phyloP scores from a whole-genome alignment of 345 rosid genomes.

The Salix exigua region DNA sequence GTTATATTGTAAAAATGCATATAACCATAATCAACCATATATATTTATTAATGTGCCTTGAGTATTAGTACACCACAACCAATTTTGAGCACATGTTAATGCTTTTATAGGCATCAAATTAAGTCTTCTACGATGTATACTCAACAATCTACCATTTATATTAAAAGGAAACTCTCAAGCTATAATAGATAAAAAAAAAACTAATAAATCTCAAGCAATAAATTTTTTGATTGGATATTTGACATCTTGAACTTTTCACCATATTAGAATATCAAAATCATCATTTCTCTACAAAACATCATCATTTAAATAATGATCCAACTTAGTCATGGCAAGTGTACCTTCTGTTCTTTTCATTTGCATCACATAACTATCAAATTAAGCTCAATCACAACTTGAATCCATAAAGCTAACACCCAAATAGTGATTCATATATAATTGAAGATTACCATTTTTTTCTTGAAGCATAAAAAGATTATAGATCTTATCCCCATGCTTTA shows the following conservation, averaged over 20 bases:
- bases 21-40: neutral
- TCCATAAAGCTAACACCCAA: no score
- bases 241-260: no score
- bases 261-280: neutral
- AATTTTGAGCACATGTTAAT: no score
- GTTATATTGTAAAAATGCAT: neutral
- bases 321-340: neutral
- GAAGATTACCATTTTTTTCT: neutral
- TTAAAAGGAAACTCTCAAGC: no score
- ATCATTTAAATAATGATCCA: neutral
- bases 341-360: no score
- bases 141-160: no score
- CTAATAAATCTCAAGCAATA: neutral
- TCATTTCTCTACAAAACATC: neutral
- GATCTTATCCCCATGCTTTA: no score
- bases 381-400: neutral
- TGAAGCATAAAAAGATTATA: neutral
- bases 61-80: neutral
- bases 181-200: no score
- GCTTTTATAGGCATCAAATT: no score
- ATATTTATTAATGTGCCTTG: neutral
- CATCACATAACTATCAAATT: neutral
- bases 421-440: no score
- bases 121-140: no score
- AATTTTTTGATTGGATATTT: no score